phyloP scores from a whole-genome alignment of 2,329 filamentous ascomycete genomes.

The Massarina eburnea region DNA sequence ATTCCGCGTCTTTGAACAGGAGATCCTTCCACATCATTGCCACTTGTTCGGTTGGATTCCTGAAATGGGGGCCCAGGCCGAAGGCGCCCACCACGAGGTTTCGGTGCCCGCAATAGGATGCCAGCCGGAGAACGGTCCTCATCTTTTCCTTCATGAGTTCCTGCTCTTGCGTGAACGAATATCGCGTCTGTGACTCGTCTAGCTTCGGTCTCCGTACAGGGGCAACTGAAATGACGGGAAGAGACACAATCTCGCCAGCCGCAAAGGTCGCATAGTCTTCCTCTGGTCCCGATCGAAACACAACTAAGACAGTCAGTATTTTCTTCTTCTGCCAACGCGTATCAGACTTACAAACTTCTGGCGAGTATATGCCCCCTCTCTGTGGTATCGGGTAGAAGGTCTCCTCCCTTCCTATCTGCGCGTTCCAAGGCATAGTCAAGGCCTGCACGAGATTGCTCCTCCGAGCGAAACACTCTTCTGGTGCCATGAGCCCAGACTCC shows the following conservation, averaged over 20 bases:
- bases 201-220: constrained; percentile 74
- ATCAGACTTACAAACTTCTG: constrained; percentile 60
- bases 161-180: constrained; percentile 71
- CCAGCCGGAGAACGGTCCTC: constrained; percentile 69
- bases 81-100: constrained; percentile 49
- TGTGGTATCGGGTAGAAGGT: constrained; percentile 72
- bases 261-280: constrained; percentile 36
- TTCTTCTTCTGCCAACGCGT: no score
- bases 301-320: constrained; percentile 50
- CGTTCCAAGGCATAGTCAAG: constrained; percentile 61
- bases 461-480: constrained; percentile 73
- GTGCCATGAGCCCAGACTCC: constrained; percentile 66
- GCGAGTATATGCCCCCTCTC: constrained; percentile 69
- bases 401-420: constrained; percentile 34
- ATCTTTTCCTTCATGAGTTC: constrained; percentile 75
- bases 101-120: constrained; percentile 48
- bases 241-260: constrained; percentile 51
- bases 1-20: constrained; percentile 48
- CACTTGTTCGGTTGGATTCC: constrained; percentile 47
- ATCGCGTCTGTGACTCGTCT: constrained; percentile 65
- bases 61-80: constrained; percentile 48
- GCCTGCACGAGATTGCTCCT: constrained; percentile 73
- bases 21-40: constrained; percentile 49
- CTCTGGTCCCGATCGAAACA: constrained; percentile 69
- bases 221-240: constrained; percentile 74